Conservation (phyloP, 75 land plant species). For the Pseudotsuga menziesii region DNA sequence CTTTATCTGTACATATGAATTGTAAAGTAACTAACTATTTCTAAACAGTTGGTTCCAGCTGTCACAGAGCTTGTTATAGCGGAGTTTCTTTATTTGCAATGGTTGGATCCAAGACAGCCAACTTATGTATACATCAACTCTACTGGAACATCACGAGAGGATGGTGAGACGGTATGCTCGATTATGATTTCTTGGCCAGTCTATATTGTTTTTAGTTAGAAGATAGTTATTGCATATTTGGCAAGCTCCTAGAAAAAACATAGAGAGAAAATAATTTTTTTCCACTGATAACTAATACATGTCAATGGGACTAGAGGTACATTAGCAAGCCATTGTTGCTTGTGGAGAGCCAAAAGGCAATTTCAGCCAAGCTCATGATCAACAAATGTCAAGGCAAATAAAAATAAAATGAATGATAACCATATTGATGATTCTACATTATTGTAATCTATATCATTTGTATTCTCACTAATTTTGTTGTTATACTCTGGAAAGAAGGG, state of each 20-base stretch:
- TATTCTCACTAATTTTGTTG: not conserved
- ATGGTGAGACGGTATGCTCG: constrained; percentile 77
- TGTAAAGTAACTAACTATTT: constrained; percentile 4
- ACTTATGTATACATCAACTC: constrained; percentile 93
- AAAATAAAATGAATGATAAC: not conserved
- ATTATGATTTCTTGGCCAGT: not conserved
- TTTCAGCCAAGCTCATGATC: too few species aligned
- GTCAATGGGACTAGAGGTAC: too few species aligned
- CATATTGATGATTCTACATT: not conserved
- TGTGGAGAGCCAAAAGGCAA: too few species aligned
- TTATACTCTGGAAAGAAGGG: not conserved
- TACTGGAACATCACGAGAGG: constrained; percentile 94
- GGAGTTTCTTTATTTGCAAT: constrained; percentile 82
- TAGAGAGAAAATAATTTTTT: too few species aligned
- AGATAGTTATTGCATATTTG: not conserved
- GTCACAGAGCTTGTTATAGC: constrained; percentile 95
- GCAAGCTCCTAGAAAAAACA: not conserved
- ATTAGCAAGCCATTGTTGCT: too few species aligned
- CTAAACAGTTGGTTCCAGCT: constrained; percentile 83
- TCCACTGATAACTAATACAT: too few species aligned
- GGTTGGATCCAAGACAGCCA: constrained; percentile 80
- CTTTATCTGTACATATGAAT: not conserved
- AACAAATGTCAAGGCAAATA: too few species aligned
- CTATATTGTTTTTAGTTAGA: not conserved
- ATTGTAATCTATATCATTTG: not conserved